These are phyloP conservation scores for Talaromyces proteolyticus DNA, from an alignment of 495 filamentous ascomycete species.

Conservation along the genomic window DNA sequence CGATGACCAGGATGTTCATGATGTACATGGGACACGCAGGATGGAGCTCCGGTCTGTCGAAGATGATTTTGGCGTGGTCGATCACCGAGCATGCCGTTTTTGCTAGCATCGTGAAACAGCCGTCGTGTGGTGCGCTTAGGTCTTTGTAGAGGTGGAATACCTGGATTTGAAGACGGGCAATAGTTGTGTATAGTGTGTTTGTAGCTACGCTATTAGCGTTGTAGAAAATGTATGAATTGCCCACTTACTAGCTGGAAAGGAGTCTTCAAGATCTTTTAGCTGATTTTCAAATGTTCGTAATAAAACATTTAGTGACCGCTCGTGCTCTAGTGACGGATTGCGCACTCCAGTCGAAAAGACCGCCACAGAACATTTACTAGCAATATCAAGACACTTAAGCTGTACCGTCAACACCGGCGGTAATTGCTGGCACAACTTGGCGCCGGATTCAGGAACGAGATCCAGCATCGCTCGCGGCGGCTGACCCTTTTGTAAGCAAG, in stretches of 20 bases:
- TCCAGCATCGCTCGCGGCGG: conserved; percentile 23
- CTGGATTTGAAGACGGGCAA: conserved; percentile 31
- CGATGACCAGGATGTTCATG: conserved; percentile 24
- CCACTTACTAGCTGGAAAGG: conserved; percentile 21
- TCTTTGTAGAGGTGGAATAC: conserved; percentile 38
- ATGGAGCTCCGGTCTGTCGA: conserved; percentile 13
- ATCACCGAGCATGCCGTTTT: conserved; percentile 29
- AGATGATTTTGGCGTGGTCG: conserved; percentile 21
- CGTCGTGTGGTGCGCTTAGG: conserved; percentile 19
- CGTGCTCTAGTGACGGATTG: conserved; percentile 31
- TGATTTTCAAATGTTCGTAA: conserved; percentile 30
- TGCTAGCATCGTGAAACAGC: conserved; percentile 26
- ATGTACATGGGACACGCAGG: conserved; percentile 26
- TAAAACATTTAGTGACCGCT: conserved; percentile 27
- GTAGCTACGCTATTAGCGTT: too few species aligned
- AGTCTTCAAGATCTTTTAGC: conserved; percentile 25
- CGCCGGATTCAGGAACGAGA: conserved; percentile 27
- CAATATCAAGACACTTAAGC: conserved; percentile 28
- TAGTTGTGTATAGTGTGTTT: conserved; percentile 22
- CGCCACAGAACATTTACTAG: conserved; percentile 26
- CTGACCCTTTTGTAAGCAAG: conserved; percentile 33
- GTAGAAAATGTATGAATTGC: too few species aligned
- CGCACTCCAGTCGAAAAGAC: conserved; percentile 30
- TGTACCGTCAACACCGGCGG: conserved; percentile 24
- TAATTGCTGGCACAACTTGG: conserved; percentile 25